Evolutionary conservation across 2,329 filamentous ascomycete genomes (phyloP).

Genomic region (Monosporascus sp.): DNA sequence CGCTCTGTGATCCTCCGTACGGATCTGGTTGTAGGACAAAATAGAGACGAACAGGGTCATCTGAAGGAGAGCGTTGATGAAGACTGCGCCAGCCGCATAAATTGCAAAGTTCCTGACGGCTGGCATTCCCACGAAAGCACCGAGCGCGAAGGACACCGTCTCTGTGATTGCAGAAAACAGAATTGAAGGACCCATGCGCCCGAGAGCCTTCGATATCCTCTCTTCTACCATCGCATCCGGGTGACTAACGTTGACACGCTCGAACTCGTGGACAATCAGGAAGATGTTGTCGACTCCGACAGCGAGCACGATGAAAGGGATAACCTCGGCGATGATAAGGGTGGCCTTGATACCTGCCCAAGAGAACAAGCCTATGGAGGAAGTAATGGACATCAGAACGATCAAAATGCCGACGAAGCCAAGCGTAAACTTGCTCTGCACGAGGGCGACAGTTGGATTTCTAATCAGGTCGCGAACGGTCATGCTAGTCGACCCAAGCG

Average conservation of each 20-base stretch:
- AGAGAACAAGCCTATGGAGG: slow-evolving; percentile 91
- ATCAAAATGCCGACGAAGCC: slow-evolving; percentile 94
- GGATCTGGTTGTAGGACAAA: slow-evolving; percentile 81
- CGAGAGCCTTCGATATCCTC: slow-evolving; percentile 80
- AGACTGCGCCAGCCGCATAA: slow-evolving; percentile 91
- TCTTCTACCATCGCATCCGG: slow-evolving; percentile 84
- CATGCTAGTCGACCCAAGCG: slow-evolving; percentile 81
- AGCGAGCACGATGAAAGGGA: slow-evolving; percentile 92
- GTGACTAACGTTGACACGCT: slow-evolving; percentile 86
- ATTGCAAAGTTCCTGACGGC: slow-evolving; percentile 96
- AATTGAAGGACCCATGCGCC: slow-evolving; percentile 94
- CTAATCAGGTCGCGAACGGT: slow-evolving; percentile 70
- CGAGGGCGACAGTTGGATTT: slow-evolving; percentile 78
- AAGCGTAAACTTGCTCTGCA: slow-evolving; percentile 94
- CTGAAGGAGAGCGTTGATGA: slow-evolving; percentile 95
- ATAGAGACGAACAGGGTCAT: slow-evolving; percentile 97
- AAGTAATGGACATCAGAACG: slow-evolving; percentile 93
- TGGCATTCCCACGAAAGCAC: slow-evolving; percentile 94
- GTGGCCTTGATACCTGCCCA: slow-evolving; percentile 90
- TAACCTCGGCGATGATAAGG: slow-evolving; percentile 96
- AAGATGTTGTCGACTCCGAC: slow-evolving; percentile 99
- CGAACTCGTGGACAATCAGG: slow-evolving; percentile 95
- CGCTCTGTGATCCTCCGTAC: slow-evolving; percentile 81
- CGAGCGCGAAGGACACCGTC: slow-evolving; percentile 87
- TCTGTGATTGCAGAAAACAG: slow-evolving; percentile 92